phyloP scores from a whole-genome alignment of 2,329 filamentous ascomycete genomes.

The Diaporthe longicolla region DNA sequence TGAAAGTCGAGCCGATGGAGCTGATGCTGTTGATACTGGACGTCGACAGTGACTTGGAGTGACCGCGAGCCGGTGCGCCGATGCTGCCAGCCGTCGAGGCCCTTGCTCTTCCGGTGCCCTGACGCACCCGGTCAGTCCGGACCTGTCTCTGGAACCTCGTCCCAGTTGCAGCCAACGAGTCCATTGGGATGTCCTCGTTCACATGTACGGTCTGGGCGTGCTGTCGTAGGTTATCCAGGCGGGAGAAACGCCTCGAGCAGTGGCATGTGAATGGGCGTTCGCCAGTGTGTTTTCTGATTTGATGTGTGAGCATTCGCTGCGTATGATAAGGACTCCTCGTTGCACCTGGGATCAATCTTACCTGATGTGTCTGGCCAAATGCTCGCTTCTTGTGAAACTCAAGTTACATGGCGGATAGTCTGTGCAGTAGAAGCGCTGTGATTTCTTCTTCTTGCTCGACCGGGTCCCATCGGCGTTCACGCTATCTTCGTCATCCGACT shows the following conservation, averaged over 20 bases:
- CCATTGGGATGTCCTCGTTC: conserved; percentile 95
- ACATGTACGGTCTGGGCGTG: conserved; percentile 98
- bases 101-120: conserved; percentile 79
- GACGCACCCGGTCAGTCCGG: conserved; percentile 85
- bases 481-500: conserved; percentile 74
- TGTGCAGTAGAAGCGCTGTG: conserved; percentile 95
- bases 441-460: conserved; percentile 94
- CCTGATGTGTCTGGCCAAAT: conserved; percentile 94
- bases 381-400: conserved; percentile 96
- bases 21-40: conserved; percentile 86
- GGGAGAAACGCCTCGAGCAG: conserved; percentile 91
- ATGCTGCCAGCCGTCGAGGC: conserved; percentile 84
- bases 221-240: conserved; percentile 94
- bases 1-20: conserved; percentile 76
- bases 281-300: conserved; percentile 91
- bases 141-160: conserved; percentile 94
- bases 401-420: conserved; percentile 94
- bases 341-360: conserved; percentile 56
- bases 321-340: too few species aligned
- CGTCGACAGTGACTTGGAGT: conserved; percentile 87
- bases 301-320: background rate
- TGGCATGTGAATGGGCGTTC: conserved; percentile 98
- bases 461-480: conserved; percentile 75
- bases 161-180: conserved; percentile 92
- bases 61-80: conserved; percentile 79